Evolutionary conservation across 768 basidiomycete species (phyloP), one percentile per base, ranked within the genome.

Genomic region (Tricholomella constricta): DNA sequence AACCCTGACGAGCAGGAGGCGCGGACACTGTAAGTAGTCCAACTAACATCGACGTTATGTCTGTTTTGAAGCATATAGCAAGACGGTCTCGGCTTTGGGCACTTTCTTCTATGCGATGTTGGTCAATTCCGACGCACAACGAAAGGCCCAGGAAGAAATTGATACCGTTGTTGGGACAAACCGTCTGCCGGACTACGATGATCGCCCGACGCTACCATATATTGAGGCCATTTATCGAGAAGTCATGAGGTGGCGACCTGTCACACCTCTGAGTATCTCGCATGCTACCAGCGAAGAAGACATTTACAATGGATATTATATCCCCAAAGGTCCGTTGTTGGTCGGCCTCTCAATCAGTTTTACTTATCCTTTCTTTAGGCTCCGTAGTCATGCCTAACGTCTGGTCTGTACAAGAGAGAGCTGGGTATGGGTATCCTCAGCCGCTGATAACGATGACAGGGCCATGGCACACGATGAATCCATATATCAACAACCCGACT

Each of bases 401-500:
- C 10, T 68, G 66, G 65, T 65, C 23, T 11, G 55, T 10, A 36
- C 25, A 25, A 35, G 38, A 6, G 19, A 15, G 20, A n/a, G 15
- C 19, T 15, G 17, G 11, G 6, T n/a, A 17, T 31, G 32, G 19
- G n/a, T 12, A 12, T 29, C n/a, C 22, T 15, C 6, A 10, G 38
- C 49, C 2, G 47, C 54, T 48, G 36, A 62, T 35, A 45, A 46
- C 27, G n/a, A 52, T 20, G 32, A 51, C 48, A 80, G 78, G 77
- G 76, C 68, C 2, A 74, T 80, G 46, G 70, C 73, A 9, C 82
- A 80, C 53, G 78, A 86, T 61, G 73, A 75, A 46, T 60, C 54
- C 0, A 71, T 67, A 51, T 86, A 83, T 66, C 71, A 74, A 9
- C 69, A 82, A 35, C 76, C 85, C 3, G 72, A 77, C 48, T 55